These are phyloP conservation scores for Starmerella vaccinii DNA, from an alignment of 805 yeast species.

Conservation along the genomic window DNA sequence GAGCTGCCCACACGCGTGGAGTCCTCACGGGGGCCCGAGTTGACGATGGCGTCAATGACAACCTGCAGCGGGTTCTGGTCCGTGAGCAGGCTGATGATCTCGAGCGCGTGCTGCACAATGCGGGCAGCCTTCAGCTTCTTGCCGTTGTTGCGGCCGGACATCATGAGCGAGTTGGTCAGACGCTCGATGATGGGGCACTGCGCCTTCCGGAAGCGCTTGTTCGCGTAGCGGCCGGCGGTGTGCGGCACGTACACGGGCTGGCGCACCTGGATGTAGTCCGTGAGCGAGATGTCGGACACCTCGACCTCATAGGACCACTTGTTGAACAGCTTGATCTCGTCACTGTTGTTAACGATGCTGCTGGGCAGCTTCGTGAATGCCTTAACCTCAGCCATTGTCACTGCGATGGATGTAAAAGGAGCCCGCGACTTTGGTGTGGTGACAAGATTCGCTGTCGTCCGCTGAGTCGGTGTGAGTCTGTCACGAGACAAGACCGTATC, in stretches of 20 bases:
- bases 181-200: constrained; percentile 99
- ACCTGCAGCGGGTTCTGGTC: constrained; percentile 99
- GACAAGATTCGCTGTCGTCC: constrained; percentile 5
- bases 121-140: constrained; percentile 99
- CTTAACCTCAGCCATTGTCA: constrained; percentile 52
- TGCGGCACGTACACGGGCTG: constrained; percentile 96
- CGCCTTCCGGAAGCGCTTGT: constrained; percentile 99
- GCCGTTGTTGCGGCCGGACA: constrained; percentile 99
- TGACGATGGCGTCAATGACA: constrained; percentile 96
- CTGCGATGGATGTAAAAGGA: constrained; percentile 7
- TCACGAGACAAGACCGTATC: constrained; percentile 12
- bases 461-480: constrained; percentile 11
- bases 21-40: constrained; percentile 99
- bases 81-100: constrained; percentile 91
- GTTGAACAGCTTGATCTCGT: constrained; percentile 96
- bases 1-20: constrained; percentile 99
- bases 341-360: constrained; percentile 91
- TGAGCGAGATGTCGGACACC: constrained; percentile 94
- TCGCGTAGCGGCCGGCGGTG: constrained; percentile 99
- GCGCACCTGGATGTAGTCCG: constrained; percentile 96
- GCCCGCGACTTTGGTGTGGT: constrained; percentile 4
- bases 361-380: constrained; percentile 95
- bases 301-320: constrained; percentile 98
- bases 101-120: constrained; percentile 98
- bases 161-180: constrained; percentile 98